A percentile compares a stretch with the other conserved stretches of the same genome.
phyloP scores from a whole-genome alignment of 192 early-diverging fungal genomes.

The Coemansia reversa region DNA sequence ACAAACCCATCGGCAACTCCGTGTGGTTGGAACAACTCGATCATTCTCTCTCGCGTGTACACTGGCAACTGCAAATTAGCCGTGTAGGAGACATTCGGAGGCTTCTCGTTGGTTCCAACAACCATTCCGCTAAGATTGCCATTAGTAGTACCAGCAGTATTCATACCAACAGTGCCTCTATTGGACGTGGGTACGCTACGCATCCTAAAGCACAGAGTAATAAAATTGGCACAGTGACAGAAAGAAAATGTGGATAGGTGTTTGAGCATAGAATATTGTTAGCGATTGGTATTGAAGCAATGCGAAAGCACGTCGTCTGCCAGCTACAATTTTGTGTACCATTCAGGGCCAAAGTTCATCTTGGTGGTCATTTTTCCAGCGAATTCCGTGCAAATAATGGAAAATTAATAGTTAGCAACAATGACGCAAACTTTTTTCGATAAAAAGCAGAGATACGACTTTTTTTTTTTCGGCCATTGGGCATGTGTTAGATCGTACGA shows the following conservation, averaged over 20 bases:
- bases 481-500: no score
- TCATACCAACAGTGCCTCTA: slow-evolving; percentile 6
- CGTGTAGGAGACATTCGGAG: background rate
- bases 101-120: slow-evolving; percentile 9
- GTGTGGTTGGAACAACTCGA: slow-evolving; percentile 65
- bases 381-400: no score
- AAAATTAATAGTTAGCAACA: no score
- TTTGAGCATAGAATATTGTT: background rate
- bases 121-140: slow-evolving; percentile 6
- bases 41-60: slow-evolving; percentile 75
- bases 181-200: slow-evolving; percentile 37
- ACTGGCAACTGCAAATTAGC: slow-evolving; percentile 50
- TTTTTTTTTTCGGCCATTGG: no score
- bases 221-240: background rate
- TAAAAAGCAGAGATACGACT: background rate
- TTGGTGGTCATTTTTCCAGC: slow-evolving; percentile 41
- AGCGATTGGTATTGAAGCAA: background rate
- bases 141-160: slow-evolving; percentile 7
- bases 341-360: slow-evolving; percentile 84
- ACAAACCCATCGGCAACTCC: slow-evolving; percentile 64
- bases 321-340: slow-evolving; percentile 49
- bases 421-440: no score
- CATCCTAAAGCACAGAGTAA: slow-evolving; percentile 29
- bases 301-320: background rate
- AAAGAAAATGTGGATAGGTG: background rate